A percentile compares a stretch with the other conserved stretches of the same genome.
These are phyloP conservation scores for Lithohypha guttulata DNA, from an alignment of 2,329 filamentous ascomycete species.

Conservation along the genomic window DNA sequence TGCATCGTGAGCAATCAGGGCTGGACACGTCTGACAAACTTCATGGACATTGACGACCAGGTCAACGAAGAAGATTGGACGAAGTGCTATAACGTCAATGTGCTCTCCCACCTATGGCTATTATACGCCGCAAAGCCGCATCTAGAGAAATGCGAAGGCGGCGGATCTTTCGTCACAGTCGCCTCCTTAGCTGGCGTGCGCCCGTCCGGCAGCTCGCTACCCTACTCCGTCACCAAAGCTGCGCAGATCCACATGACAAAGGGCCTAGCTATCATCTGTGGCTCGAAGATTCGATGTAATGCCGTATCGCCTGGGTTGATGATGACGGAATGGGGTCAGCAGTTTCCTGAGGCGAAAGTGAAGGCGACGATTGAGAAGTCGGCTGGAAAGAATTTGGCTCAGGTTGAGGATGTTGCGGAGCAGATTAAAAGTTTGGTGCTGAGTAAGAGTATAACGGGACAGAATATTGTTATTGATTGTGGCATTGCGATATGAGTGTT, in stretches of 20 bases:
- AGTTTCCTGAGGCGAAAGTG: slow-evolving; percentile 21
- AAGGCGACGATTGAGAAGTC: slow-evolving; percentile 20
- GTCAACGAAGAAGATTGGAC: slow-evolving; percentile 48
- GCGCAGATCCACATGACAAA: slow-evolving; percentile 61
- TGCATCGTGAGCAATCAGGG: slow-evolving; percentile 34
- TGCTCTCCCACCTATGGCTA: slow-evolving; percentile 52
- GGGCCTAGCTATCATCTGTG: slow-evolving; percentile 51
- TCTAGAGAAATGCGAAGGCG: slow-evolving; percentile 39
- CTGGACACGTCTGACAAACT: slow-evolving; percentile 32
- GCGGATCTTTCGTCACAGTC: slow-evolving; percentile 54
- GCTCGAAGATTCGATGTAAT: slow-evolving; percentile 53
- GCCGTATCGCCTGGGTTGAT: slow-evolving; percentile 54
- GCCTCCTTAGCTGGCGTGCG: slow-evolving; percentile 55
- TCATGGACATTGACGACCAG: slow-evolving; percentile 22
- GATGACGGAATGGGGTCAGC: slow-evolving; percentile 52
- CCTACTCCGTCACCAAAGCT: slow-evolving; percentile 68
- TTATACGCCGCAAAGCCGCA: slow-evolving; percentile 45
- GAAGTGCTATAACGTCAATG: slow-evolving; percentile 49
- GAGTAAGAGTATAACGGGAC: slow-evolving; percentile 21
- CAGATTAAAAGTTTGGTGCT: slow-evolving; percentile 18
- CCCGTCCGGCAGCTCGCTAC: slow-evolving; percentile 51
- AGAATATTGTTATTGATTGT: slow-evolving; percentile 22
- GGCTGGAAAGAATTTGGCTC: slow-evolving; percentile 15
- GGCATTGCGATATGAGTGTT: slow-evolving; percentile 22
- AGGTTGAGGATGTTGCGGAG: slow-evolving; percentile 25